These are phyloP conservation scores for Neurospora africana DNA, from an alignment of 495 filamentous ascomycete species.

Conservation along the genomic window DNA sequence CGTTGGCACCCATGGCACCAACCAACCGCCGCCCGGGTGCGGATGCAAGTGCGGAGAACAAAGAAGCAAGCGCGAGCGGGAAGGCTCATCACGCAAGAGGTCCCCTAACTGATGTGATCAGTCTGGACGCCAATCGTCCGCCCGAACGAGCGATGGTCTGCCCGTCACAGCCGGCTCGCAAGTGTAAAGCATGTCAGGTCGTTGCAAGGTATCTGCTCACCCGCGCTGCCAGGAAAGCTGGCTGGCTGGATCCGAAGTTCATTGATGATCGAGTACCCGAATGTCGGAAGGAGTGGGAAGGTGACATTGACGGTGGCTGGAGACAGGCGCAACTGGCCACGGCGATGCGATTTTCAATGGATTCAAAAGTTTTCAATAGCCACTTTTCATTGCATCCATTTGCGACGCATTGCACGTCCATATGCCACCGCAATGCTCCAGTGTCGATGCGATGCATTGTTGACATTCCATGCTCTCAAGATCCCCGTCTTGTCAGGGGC, in stretches of 20 bases:
- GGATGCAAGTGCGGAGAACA: background rate
- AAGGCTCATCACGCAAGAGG: background rate
- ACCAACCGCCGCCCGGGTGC: background rate
- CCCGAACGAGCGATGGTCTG: background rate
- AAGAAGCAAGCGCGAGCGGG: background rate
- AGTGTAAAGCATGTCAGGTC: background rate
- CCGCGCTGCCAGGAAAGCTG: background rate
- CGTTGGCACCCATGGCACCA: background rate
- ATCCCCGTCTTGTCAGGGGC: background rate
- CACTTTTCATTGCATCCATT: background rate
- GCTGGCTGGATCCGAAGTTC: background rate
- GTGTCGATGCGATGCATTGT: background rate
- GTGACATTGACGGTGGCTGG: background rate
- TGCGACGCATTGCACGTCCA: background rate
- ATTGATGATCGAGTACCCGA: background rate
- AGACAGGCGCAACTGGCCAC: background rate
- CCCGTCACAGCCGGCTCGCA: background rate
- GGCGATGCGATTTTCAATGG: background rate
- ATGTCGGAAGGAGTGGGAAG: background rate
- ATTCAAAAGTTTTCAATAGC: background rate
- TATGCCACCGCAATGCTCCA: background rate
- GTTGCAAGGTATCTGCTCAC: background rate
- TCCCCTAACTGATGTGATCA: background rate
- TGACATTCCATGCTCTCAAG: background rate
- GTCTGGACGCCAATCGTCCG: background rate